Percentiles rank a stretch among this genome's conserved stretches.
These are phyloP conservation scores for Lithohypha guttulata DNA, from an alignment of 2,329 filamentous ascomycete genomes.

Conservation along the genomic window DNA sequence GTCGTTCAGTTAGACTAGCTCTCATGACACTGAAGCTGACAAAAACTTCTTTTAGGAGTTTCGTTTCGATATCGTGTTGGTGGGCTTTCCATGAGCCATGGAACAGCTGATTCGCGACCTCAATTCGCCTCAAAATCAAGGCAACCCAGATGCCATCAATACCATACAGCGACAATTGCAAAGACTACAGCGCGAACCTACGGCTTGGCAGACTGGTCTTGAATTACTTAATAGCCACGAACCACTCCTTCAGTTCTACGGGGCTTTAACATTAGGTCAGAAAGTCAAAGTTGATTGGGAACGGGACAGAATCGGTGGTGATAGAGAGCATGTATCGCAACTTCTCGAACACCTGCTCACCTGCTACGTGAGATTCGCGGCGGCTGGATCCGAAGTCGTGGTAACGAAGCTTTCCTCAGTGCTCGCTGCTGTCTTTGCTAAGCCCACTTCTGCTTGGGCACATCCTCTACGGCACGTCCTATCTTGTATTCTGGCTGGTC, in stretches of 20 bases:
- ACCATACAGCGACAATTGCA: conserved; percentile 66
- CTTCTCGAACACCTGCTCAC: conserved; percentile 33
- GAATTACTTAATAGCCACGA: conserved; percentile 58
- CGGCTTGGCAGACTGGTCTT: conserved; percentile 80
- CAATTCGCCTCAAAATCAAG: conserved; percentile 17
- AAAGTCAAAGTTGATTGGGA: conserved; percentile 85
- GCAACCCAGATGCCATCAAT: conserved; percentile 15
- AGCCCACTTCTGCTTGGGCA: conserved; percentile 30
- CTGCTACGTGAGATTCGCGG: conserved; percentile 32
- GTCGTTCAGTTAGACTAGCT: too few species aligned
- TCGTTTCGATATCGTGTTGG: too few species aligned
- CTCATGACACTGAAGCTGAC: too few species aligned
- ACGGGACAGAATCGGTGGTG: conserved; percentile 26
- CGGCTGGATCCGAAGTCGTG: conserved; percentile 30
- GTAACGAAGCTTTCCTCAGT: conserved; percentile 38
- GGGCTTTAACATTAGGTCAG: conserved; percentile 81
- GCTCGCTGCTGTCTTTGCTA: conserved; percentile 35
- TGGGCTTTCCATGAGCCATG: conserved; percentile 13
- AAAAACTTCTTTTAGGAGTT: too few species aligned
- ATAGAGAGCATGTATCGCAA: conserved; percentile 23
- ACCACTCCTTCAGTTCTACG: conserved; percentile 78
- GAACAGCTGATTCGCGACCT: conserved; percentile 19
- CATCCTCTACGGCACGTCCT: conserved; percentile 21
- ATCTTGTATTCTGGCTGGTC: conserved; percentile 30
- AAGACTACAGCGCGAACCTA: conserved; percentile 62